Base-by-base conservation (phyloP, 192 early-diverging fungal genomes). In the Anaeromyces robustus region DNA sequence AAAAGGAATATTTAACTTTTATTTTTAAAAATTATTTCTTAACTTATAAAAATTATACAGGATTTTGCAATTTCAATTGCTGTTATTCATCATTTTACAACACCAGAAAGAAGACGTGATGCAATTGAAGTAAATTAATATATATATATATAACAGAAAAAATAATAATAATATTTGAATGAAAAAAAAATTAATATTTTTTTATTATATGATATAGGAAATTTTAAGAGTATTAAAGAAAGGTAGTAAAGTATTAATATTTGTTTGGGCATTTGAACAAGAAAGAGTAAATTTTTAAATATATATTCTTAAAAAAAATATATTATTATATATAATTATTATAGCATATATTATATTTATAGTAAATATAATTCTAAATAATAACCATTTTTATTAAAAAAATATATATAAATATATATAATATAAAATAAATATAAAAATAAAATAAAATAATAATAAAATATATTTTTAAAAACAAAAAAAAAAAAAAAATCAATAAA, bases 231-330 rank as follows among this genome's bases (percentile, higher is more conserved):
- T 96, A n/a, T 85, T 95, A 11, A 82, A 87, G 77, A 86, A 90
- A 0, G 93, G 92, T 9, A 94, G 94, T 11, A 85, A 84, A 30
- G 81, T 94, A 14, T 85, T 99, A 41, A 90, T 97, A 26, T 98
- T 96, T 89, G 97, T 96, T 1, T 99, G 97, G 97, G 97, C 97
- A 26, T 83, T 98, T 85, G 97, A 99, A 83, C 97, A 99, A 85
- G 82, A 89, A 22, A 52, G 43, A 83, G 87, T 87, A 77, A 52
- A 79, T 41, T 5, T 32, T 12, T n/a, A 4, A 39, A 12, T 26
- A 2, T 30, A 29, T 4, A 52, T 32, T 11, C 22, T 30, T 77
- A 9, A 6, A n/a, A 41, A n/a, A n/a, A n/a, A n/a, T n/a, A n/a
- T n/a, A n/a, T n/a, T n/a, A n/a, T n/a, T n/a, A n/a, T n/a, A n/a